Percentiles rank a stretch among this genome's conserved stretches.
Conservation (phyloP, 1,139 yeast species). For the Debaryomyces robertsiae region DNA sequence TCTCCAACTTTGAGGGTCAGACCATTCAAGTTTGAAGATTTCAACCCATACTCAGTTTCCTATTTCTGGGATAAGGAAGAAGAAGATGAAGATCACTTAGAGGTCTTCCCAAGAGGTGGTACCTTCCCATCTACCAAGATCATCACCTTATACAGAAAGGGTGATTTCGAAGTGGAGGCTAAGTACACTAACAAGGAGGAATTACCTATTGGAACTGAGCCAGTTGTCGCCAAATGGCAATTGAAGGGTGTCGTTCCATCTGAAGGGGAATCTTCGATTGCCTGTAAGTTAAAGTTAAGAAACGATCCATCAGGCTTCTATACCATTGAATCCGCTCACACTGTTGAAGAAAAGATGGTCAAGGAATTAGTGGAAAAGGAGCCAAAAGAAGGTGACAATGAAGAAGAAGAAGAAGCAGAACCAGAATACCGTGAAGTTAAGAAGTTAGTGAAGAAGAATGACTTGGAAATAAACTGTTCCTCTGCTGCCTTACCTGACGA, state of each 20-base stretch:
- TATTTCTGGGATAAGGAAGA: slow-evolving; percentile 94
- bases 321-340: slow-evolving; percentile 91
- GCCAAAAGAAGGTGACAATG: slow-evolving; percentile 54
- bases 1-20: slow-evolving; percentile 98
- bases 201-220: slow-evolving; percentile 71
- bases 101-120: slow-evolving; percentile 96
- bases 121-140: slow-evolving; percentile 93
- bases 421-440: slow-evolving; percentile 90
- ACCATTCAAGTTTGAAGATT: slow-evolving; percentile 97
- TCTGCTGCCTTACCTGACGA: slow-evolving; percentile 68
- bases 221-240: slow-evolving; percentile 79
- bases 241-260: slow-evolving; percentile 81
- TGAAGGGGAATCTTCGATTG: slow-evolving; percentile 76
- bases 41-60: slow-evolving; percentile 88
- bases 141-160: slow-evolving; percentile 89
- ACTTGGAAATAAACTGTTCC: slow-evolving; percentile 58
- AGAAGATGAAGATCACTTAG: slow-evolving; percentile 89
- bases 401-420: slow-evolving; percentile 56
- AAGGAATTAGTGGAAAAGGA: slow-evolving; percentile 79
- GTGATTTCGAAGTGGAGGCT: slow-evolving; percentile 86
- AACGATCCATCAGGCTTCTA: slow-evolving; percentile 96
- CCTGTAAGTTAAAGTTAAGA: slow-evolving; percentile 92
- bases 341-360: slow-evolving; percentile 87
- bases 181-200: slow-evolving; percentile 75
- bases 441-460: slow-evolving; percentile 91